Evolutionary conservation across 148 eudicot species (phyloP), one percentile per base, ranked within the genome.

Genomic region (Camellia sinensis): DNA sequence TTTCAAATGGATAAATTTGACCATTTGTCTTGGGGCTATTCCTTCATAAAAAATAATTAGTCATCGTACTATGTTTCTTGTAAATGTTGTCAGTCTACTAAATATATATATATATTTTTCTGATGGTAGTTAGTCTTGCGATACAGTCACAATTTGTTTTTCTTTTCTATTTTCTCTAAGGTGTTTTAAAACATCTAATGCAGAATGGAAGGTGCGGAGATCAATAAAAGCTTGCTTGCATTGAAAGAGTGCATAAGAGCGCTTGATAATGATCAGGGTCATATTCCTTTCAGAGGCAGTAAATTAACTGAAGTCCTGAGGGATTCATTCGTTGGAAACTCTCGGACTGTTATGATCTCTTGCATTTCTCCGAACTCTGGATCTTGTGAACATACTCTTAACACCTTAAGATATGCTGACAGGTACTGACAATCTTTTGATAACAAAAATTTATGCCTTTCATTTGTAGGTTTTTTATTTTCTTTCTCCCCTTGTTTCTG

Each of bases 181-280:
- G 56, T 73, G 57, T 64, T 71, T 50, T n/a, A n/a, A 17, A 74
- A 74, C 60, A 21, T 81, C 44, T 48, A 43, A n/a, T 67, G 83
- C 88, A 90, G 96, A 83, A 90, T 94, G 83, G 99, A 97, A 87
- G 99, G 99, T n/a, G 99, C 99, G 66, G 99, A 96, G 87, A 96
- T 96, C 83, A 96, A 96, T 82, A 93, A 93, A 93, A 96, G 98
- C 84, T 92, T 94, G 90, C 97, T 97, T 80, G 99, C 99, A 9
- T 80, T 97, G 75, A 97, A 97, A 84, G 98, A 97, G 84, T 97
- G 99, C 87, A 97, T 97, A 78, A 90, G 99, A 84, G 99, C 99
- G 14, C 98, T 97, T 65, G 99, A 97, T 84, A 94, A 91, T 85
- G 99, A 97, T 83, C 99, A 94, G 82, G 90, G 89, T 75, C 98